Evolutionary conservation across 2,329 filamentous ascomycete genomes (phyloP), one percentile per base, ranked within the genome.

Genomic region (Periconia sp.): DNA sequence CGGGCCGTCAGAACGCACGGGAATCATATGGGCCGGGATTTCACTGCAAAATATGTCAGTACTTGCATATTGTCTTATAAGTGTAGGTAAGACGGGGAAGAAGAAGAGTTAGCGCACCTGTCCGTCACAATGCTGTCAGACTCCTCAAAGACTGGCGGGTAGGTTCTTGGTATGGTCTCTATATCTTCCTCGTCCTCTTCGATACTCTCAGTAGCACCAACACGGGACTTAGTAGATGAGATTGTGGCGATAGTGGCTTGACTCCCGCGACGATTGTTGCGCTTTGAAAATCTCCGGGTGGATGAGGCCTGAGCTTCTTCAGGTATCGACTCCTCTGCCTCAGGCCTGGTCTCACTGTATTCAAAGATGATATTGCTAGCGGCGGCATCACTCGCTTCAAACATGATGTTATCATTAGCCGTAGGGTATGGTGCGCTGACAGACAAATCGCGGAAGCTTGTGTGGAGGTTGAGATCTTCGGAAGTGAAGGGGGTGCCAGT

Each of bases 131-230:
- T 64, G 42, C 63, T 65, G 17, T 65, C 56, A 0, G 36, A 34
- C 10, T 56, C 56, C 21, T 57, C 57, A 3, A 57, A 54, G 10
- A 51, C 54, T 8, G 57, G 54, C 30, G 54, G 43, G 18, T 64
- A 54, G 6, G 47, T 52, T 25, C 66, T 57, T 16, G 75, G 68
- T 38, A 79, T 75, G 8, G 70, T 74, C 48, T 80, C 77, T 8
- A 79, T 63, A 5, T 79, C 77, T 12, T 75, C 72, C 19, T 78
- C 72, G 15, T 72, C 65, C 11, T 71, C 66, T 4, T 70, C 63
- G 6, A 55, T 53, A 21, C 63, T 60, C 25, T 63, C 61, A 3
- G 68, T 59, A 5, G 64, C 64, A 29, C 69, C 73, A 56, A 71
- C 71, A 32, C 68, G 70, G 4, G 74, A 76, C 11, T 60, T 61